Base-by-base conservation (phyloP, 345 rosid species). In the Abelmoschus esculentus region DNA sequence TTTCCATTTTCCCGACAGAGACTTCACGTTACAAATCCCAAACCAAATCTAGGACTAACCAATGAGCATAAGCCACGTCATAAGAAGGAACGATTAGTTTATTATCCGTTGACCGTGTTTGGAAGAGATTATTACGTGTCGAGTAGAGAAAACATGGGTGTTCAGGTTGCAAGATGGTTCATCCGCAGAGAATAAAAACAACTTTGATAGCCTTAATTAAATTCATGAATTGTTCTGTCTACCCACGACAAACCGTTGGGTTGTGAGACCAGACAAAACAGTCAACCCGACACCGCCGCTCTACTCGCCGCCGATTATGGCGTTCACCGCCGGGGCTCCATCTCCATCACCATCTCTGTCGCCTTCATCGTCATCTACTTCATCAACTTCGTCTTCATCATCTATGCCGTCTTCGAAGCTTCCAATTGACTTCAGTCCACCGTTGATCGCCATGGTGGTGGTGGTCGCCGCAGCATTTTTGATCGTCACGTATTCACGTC, bases 381-480 rank as follows among this genome's bases (percentile, higher is more conserved):
- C 66, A 1, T 73, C 79, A 0, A 63, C 81, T 4, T 78, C 82
- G 4, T 28, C 69, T 0, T 49, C 59, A 46, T 2, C 65, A 38
- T 61, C 18, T 87, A 49, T 81, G 0, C 53, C 67, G 18, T 65
- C 80, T 5, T 74, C 87, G 6, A 84, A 76, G 67, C 76, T 81
- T 14, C 84, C 97, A 5, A 63, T 93, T 14, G 83, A 88, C 71
- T 89, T 91, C 84, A 93, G 90, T 72, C 96, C 98, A n/a, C 89
- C 95, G 6, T 67, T 93, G 80, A 93, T 93, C 72, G 98, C 90
- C 61, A 91, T 93, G 97, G 89, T 93, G 7, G 95, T 85, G 1
- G 90, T 86, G 26, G 86, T 91, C 11, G 96, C 95, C 9, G 81
- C 96, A 7, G 91, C 97, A 17, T 86, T 93, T 59, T 75, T 91